Percentiles rank a stretch among this genome's conserved stretches.
These are phyloP conservation scores for Nothomitra cinnamomea DNA, from an alignment of 2,329 filamentous ascomycete genomes.

Conservation along the genomic window DNA sequence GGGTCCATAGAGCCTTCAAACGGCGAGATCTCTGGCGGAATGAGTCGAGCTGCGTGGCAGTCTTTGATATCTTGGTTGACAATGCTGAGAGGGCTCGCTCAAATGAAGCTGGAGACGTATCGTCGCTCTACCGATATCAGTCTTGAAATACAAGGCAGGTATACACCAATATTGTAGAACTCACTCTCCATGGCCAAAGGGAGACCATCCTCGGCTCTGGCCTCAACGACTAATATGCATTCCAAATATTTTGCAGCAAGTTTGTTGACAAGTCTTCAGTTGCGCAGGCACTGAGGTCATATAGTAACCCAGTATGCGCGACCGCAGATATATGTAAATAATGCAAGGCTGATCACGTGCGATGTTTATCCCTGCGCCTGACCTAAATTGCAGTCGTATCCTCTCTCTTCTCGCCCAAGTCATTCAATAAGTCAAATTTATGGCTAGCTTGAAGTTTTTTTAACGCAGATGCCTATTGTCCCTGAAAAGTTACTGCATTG, in stretches of 20 bases:
- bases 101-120: constrained; percentile 75
- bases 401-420: no score
- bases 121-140: constrained; percentile 41
- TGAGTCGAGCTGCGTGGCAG: constrained; percentile 55
- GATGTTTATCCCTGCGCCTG: no score
- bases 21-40: constrained; percentile 58
- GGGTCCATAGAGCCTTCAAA: constrained; percentile 68
- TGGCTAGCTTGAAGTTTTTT: not conserved
- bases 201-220: constrained; percentile 48
- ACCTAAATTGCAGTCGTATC: no score
- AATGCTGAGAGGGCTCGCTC: constrained; percentile 78
- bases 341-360: no score
- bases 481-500: not conserved
- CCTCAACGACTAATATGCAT: not conserved
- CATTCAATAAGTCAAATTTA: no score
- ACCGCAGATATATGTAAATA: not conserved
- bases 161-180: constrained; percentile 12
- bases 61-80: constrained; percentile 63
- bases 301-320: not conserved
- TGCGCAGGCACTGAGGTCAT: not conserved
- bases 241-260: not conserved
- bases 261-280: no score
- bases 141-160: not conserved
- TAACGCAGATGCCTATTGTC: not conserved
- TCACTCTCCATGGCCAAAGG: constrained; percentile 71